These are phyloP conservation scores for Globisporangium lucens DNA, from an alignment of 352 stramenopile species.

Conservation along the genomic window DNA sequence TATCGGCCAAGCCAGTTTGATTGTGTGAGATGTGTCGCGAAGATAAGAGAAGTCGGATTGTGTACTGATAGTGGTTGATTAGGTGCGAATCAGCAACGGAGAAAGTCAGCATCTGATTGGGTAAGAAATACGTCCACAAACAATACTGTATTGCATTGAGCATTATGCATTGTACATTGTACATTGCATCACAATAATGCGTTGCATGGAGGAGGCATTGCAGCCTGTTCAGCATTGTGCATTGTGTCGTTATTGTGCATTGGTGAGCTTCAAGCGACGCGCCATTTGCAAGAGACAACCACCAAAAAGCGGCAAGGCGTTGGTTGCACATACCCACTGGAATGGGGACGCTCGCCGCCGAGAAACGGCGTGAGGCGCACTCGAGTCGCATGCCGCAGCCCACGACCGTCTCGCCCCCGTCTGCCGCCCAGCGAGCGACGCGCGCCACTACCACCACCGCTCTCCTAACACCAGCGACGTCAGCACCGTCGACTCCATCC, in stretches of 20 bases:
- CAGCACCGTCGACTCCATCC: neutral
- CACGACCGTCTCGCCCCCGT: slow-evolving; percentile 1
- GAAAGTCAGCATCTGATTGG: neutral
- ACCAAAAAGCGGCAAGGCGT: neutral
- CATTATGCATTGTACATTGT: neutral
- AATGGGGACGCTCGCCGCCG: slow-evolving; percentile 14
- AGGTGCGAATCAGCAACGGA: neutral
- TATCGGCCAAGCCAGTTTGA: slow-evolving; percentile 6
- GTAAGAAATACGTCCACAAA: neutral
- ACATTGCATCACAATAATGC: neutral
- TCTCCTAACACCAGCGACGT: neutral
- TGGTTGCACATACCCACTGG: neutral
- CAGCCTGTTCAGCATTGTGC: neutral
- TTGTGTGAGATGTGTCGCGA: neutral
- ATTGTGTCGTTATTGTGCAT: slow-evolving; percentile 1
- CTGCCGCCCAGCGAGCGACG: slow-evolving; percentile 2
- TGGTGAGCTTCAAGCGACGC: slow-evolving; percentile 4
- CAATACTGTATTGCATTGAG: neutral
- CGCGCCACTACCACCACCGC: neutral
- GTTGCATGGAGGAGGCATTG: too few species aligned
- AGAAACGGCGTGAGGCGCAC: slow-evolving; percentile 1
- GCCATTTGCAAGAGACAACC: neutral
- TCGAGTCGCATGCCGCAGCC: neutral
- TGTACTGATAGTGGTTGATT: neutral
- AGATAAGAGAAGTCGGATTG: neutral